A percentile compares a stretch with the other conserved stretches of the same genome.
phyloP scores from a whole-genome alignment of 208 protist species.

The Phytomonas sp. region DNA sequence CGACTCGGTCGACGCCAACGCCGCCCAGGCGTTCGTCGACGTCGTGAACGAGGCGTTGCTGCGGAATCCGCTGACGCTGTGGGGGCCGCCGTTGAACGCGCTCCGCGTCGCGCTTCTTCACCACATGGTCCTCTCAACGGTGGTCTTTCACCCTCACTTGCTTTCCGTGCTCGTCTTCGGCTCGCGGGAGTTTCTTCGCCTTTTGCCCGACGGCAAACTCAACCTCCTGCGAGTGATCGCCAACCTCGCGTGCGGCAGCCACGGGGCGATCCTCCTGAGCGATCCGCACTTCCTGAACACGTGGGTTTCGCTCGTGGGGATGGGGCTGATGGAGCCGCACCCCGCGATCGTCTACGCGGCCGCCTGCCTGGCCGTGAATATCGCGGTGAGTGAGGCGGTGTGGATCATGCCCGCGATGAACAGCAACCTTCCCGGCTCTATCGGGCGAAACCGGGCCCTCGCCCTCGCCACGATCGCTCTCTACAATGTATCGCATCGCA shows the following conservation, averaged over 20 bases:
- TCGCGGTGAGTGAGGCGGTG: slow-evolving; percentile 37
- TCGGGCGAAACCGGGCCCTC: slow-evolving; percentile 18
- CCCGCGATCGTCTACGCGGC: slow-evolving; percentile 59
- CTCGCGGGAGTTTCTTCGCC: slow-evolving; percentile 37
- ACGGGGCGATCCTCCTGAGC: slow-evolving; percentile 49
- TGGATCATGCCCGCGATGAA: slow-evolving; percentile 22
- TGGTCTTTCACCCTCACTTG: slow-evolving; percentile 41
- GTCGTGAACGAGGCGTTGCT: slow-evolving; percentile 30
- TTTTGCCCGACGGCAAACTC: slow-evolving; percentile 49
- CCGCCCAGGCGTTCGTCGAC: slow-evolving; percentile 38
- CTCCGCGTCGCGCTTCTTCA: slow-evolving; percentile 67
- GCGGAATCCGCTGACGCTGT: slow-evolving; percentile 29
- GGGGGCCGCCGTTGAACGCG: slow-evolving; percentile 66
- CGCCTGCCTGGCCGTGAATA: slow-evolving; percentile 58
- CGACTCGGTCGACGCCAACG: slow-evolving; percentile 25
- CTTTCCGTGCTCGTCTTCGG: slow-evolving; percentile 34
- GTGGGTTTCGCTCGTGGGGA: slow-evolving; percentile 57
- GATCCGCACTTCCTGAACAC: slow-evolving; percentile 24
- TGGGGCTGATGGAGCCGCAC: slow-evolving; percentile 44
- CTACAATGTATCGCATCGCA: slow-evolving; percentile 40
- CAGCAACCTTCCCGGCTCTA: slow-evolving; percentile 16
- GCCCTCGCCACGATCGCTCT: slow-evolving; percentile 50
- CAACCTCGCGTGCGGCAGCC: slow-evolving; percentile 41
- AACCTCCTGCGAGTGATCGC: slow-evolving; percentile 61
- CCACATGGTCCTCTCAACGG: slow-evolving; percentile 30